Conservation (phyloP, 1,284 basidiomycete species). For the Takashimella koratensis region DNA sequence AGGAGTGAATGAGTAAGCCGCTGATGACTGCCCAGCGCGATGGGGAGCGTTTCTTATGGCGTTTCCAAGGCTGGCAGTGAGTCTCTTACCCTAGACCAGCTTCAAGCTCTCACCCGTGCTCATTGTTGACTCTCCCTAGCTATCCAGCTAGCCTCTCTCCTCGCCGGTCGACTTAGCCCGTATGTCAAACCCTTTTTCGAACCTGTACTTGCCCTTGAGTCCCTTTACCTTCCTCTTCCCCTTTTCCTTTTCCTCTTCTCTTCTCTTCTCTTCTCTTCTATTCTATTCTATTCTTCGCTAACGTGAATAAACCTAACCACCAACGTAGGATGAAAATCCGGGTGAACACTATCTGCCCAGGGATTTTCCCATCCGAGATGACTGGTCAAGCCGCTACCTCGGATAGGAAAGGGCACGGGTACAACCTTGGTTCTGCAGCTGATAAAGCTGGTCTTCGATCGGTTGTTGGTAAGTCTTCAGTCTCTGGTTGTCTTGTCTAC, state of each 20-base stretch:
- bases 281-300: too few species aligned
- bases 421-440: constrained; percentile 20
- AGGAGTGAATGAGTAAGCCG: too few species aligned
- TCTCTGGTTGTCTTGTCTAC: too few species aligned
- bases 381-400: constrained; percentile 18
- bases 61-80: constrained; percentile 41
- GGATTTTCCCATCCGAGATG: constrained; percentile 44
- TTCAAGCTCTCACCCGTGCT: neutral
- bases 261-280: neutral
- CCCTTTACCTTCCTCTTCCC: neutral
- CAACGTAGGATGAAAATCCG: constrained; percentile 35
- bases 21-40: too few species aligned
- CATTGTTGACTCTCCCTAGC: constrained; percentile 9
- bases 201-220: neutral
- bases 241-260: neutral
- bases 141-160: constrained; percentile 31
- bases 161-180: constrained; percentile 35
- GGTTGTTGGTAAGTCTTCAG: constrained; percentile 36
- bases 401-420: constrained; percentile 13
- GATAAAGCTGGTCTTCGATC: constrained; percentile 28
- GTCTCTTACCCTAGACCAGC: neutral
- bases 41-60: constrained; percentile 39
- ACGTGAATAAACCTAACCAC: too few species aligned
- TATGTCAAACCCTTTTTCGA: constrained; percentile 6
- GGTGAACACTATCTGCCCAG: constrained; percentile 40